phyloP scores from a whole-genome alignment of 257 asterid species.

The Gentiana dahurica region DNA sequence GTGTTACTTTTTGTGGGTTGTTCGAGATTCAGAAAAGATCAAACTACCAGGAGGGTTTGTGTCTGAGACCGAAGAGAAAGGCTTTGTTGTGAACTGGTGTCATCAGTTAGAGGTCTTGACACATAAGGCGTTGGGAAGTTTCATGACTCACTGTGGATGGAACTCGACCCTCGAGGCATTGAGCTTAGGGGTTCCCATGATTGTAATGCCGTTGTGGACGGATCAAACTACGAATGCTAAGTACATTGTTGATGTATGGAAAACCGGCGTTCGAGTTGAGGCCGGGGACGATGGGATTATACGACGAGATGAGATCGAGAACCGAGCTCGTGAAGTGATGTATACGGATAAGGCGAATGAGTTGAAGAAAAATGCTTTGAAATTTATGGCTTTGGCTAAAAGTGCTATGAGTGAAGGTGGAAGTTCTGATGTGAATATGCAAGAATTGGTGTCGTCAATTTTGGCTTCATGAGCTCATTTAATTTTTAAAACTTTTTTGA shows the following conservation, averaged over 20 bases:
- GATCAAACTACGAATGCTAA: conserved; percentile 14
- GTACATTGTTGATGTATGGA: conserved; percentile 11
- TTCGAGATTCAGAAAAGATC: conserved; percentile 4
- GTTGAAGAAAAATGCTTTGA: conserved; percentile 1
- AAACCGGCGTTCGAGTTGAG: conserved; percentile 5
- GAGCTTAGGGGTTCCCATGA: conserved; percentile 8
- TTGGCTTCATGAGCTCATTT: no score
- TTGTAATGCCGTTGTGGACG: conserved; percentile 9
- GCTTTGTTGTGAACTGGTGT: conserved; percentile 6
- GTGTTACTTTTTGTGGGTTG: conserved; percentile 11
- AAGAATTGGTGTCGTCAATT: conserved; percentile 1
- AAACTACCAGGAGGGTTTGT: conserved; percentile 4
- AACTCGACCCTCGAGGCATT: conserved; percentile 9
- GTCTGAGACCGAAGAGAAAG: not conserved
- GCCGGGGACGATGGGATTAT: conserved; percentile 6
- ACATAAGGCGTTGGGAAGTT: conserved; percentile 5
- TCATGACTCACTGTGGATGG: conserved; percentile 12
- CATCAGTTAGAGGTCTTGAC: conserved; percentile 7
- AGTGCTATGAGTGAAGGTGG: conserved; percentile 7
- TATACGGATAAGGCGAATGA: not conserved
- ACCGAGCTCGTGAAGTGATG: not conserved
- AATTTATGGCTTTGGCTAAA: conserved; percentile 3
- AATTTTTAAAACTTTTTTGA: no score
- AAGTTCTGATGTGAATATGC: conserved; percentile 1
- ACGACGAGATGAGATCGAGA: not conserved